A percentile compares a stretch with the other conserved stretches of the same genome.
These are phyloP conservation scores for Pezicula radicicola DNA, from an alignment of 2,329 filamentous ascomycete genomes.

Conservation along the genomic window DNA sequence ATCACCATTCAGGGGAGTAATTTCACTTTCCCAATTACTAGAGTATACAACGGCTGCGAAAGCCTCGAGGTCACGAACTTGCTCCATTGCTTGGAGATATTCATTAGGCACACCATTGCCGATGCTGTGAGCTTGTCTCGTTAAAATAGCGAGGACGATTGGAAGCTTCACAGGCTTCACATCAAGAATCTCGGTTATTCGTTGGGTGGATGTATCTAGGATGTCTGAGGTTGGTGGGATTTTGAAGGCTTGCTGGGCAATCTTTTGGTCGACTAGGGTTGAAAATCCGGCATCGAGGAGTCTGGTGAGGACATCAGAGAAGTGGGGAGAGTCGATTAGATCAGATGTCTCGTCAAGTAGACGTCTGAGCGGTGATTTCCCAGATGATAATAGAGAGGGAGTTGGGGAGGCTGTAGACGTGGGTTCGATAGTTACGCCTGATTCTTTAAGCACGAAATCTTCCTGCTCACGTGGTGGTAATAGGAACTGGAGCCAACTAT, in stretches of 20 bases:
- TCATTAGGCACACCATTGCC: conserved; percentile 73
- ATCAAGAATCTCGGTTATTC: conserved; percentile 51
- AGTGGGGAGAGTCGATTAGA: conserved; percentile 89
- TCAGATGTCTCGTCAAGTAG: conserved; percentile 95
- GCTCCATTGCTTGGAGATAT: conserved; percentile 73
- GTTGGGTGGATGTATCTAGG: conserved; percentile 15
- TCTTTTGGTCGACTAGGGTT: conserved; percentile 76
- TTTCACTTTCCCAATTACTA: conserved; percentile 74
- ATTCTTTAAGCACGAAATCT: conserved; percentile 79
- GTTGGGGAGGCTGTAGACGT: conserved; percentile 34
- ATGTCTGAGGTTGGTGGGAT: conserved; percentile 35
- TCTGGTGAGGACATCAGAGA: conserved; percentile 79
- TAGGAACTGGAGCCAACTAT: conserved; percentile 73
- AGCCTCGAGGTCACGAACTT: conserved; percentile 72
- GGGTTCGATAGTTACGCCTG: conserved; percentile 66
- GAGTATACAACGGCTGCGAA: conserved; percentile 87
- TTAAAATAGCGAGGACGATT: conserved; percentile 84
- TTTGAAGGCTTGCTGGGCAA: conserved; percentile 77
- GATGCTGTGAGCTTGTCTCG: conserved; percentile 85
- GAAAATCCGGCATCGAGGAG: conserved; percentile 88
- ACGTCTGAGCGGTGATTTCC: conserved; percentile 64
- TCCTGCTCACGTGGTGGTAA: conserved; percentile 79
- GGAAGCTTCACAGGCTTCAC: conserved; percentile 68
- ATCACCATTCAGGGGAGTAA: conserved; percentile 33
- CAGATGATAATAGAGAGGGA: conserved; percentile 31